Conservation (phyloP, 2,329 filamentous ascomycete genomes). For the Ophiosphaerella narmari region DNA sequence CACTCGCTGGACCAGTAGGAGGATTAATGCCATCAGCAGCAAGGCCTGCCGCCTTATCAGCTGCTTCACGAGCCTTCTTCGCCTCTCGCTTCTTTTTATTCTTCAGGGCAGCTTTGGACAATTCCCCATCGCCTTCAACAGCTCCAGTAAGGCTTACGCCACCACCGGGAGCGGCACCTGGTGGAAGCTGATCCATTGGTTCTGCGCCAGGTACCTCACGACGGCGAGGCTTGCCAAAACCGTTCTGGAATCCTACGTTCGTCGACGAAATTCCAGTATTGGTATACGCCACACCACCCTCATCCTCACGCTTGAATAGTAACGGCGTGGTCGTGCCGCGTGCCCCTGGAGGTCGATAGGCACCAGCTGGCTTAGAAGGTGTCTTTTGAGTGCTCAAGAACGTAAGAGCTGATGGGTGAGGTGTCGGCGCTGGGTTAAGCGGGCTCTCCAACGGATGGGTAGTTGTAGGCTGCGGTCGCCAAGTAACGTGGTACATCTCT, state of each 20-base stretch:
- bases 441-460: slow-evolving; percentile 70
- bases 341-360: slow-evolving; percentile 92
- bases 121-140: slow-evolving; percentile 69
- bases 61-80: slow-evolving; percentile 85
- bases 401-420: slow-evolving; percentile 80
- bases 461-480: slow-evolving; percentile 75
- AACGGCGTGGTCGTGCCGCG: slow-evolving; percentile 86
- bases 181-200: slow-evolving; percentile 64
- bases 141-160: slow-evolving; percentile 69
- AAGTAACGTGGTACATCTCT: slow-evolving; percentile 86
- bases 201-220: slow-evolving; percentile 89
- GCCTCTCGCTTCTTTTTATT: slow-evolving; percentile 98
- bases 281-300: slow-evolving; percentile 87
- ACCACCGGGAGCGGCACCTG: slow-evolving; percentile 71
- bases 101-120: slow-evolving; percentile 86
- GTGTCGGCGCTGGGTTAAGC: slow-evolving; percentile 71
- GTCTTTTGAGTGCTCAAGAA: slow-evolving; percentile 89
- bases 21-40: slow-evolving; percentile 35
- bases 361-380: slow-evolving; percentile 94
- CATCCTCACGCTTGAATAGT: slow-evolving; percentile 96
- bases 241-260: slow-evolving; percentile 65
- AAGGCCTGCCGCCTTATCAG: slow-evolving; percentile 54
- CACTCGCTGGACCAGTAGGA: slow-evolving; percentile 30
- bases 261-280: slow-evolving; percentile 75
- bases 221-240: slow-evolving; percentile 75